Percentiles rank a stretch among this genome's conserved stretches.
Evolutionary conservation across 441 rosid genomes (phyloP).

Genomic region (Syzygium malaccense): DNA sequence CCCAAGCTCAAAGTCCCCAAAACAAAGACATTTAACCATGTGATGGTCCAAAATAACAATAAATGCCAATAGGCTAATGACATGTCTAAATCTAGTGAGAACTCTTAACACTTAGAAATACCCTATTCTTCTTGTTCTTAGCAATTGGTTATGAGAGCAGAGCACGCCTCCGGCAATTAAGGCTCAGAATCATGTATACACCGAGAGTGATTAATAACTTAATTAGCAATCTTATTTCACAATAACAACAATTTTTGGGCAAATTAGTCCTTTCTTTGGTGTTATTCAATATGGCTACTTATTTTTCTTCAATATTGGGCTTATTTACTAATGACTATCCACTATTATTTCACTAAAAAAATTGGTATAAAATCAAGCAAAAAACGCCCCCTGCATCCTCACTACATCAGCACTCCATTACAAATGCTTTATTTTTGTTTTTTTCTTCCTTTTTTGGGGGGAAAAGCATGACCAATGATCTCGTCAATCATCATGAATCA

Average conservation of each 20-base stretch:
- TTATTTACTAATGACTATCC: not conserved
- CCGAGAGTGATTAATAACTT: accelerated
- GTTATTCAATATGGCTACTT: not conserved
- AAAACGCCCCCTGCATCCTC: not conserved
- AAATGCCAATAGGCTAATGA: not conserved
- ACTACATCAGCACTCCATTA: not conserved
- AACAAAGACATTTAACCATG: not conserved
- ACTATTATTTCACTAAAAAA: not conserved
- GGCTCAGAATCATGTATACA: not conserved
- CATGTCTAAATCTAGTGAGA: not conserved
- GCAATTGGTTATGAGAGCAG: not conserved
- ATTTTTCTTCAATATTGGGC: not conserved
- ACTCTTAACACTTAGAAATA: not conserved
- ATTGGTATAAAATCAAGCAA: not conserved
- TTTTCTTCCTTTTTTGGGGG: too few species aligned
- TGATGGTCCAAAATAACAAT: not conserved
- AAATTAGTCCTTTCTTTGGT: not conserved
- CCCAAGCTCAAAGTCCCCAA: not conserved
- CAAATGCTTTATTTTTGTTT: not conserved
- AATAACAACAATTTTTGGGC: not conserved
- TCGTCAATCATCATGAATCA: not conserved
- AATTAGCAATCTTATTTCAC: not conserved
- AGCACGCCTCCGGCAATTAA: not conserved
- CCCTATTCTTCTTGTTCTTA: not conserved
- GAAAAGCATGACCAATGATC: not conserved